A percentile compares a stretch with the other conserved stretches of the same genome.
Evolutionary conservation across 1,284 basidiomycete genomes (phyloP).

Genomic region (Taiwanofungus camphoratus): DNA sequence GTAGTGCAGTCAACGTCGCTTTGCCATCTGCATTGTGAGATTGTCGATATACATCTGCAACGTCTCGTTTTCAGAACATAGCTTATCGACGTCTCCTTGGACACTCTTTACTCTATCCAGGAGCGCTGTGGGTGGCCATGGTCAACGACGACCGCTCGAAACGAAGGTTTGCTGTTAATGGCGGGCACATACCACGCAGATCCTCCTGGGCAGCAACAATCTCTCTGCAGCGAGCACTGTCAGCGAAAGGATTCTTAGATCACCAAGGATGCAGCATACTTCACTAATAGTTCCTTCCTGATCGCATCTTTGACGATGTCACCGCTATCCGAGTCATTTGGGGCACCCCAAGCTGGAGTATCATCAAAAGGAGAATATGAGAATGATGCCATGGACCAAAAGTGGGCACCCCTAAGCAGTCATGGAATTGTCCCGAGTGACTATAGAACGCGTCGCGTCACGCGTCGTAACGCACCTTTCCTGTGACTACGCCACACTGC

Average conservation of each 20-base stretch:
- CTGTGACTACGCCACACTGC: conserved; percentile 10
- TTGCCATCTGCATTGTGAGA: conserved; percentile 77
- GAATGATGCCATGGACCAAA: conserved; percentile 26
- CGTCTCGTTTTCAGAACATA: conserved; percentile 72
- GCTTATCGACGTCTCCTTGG: conserved; percentile 71
- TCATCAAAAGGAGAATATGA: conserved; percentile 54
- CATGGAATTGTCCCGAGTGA: not conserved
- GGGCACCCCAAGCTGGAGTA: conserved; percentile 52
- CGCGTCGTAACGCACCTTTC: conserved; percentile 9
- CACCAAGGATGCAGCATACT: conserved; percentile 31
- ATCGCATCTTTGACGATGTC: conserved; percentile 72
- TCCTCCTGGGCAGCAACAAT: conserved; percentile 69
- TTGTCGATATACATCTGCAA: conserved; percentile 88
- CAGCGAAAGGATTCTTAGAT: not conserved
- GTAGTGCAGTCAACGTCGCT: conserved; percentile 58
- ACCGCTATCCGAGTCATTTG: conserved; percentile 36
- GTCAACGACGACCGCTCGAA: too few relatives aligned
- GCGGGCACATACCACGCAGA: conserved; percentile 49
- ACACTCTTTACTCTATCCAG: conserved; percentile 60
- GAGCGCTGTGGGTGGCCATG: conserved; percentile 50
- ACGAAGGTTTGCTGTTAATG: not conserved
- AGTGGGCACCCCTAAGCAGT: conserved; percentile 4
- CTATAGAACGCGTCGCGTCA: conserved; percentile 8
- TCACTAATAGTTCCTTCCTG: conserved; percentile 61
- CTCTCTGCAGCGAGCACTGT: conserved; percentile 41